A percentile compares a stretch with the other conserved stretches of the same genome.
Conservation (phyloP, 495 filamentous ascomycete species). For the Mytilinidion resinicola region DNA sequence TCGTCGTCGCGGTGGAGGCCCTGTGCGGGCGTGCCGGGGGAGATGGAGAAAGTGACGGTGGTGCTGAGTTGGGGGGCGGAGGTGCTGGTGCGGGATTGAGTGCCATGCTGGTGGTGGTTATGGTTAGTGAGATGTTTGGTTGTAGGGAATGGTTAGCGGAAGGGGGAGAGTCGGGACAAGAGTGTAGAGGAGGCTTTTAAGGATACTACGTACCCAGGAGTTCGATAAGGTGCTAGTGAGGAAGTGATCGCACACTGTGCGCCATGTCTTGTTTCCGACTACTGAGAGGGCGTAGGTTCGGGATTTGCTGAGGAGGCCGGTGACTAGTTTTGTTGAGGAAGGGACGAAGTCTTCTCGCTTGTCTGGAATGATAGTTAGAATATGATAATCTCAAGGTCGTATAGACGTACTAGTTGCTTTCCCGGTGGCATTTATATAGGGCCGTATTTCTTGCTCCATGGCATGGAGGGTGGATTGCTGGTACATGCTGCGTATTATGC, state of each 20-base stretch:
- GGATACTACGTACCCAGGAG: slow-evolving; percentile 10
- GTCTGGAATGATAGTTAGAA: neutral
- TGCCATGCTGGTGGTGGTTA: neutral
- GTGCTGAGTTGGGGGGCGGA: slow-evolving; percentile 32
- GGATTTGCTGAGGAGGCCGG: slow-evolving; percentile 28
- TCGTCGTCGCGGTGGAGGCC: slow-evolving; percentile 37
- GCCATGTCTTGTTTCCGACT: slow-evolving; percentile 30
- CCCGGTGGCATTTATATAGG: slow-evolving; percentile 6
- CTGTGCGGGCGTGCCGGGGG: slow-evolving; percentile 32
- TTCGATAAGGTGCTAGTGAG: slow-evolving; percentile 27
- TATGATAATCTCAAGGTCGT: neutral
- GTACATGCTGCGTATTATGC: slow-evolving; percentile 11
- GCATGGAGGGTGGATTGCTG: slow-evolving; percentile 8
- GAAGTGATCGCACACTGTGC: slow-evolving; percentile 24
- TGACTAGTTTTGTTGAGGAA: slow-evolving; percentile 32
- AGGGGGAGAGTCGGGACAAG: too few species aligned
- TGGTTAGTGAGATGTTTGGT: neutral
- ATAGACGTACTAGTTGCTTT: slow-evolving; percentile 5
- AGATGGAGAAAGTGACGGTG: slow-evolving; percentile 31
- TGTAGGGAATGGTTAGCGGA: neutral
- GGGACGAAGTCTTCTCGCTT: slow-evolving; percentile 29
- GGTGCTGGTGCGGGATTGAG: slow-evolving; percentile 20
- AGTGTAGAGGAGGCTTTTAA: too few species aligned
- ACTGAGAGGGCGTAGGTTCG: slow-evolving; percentile 29
- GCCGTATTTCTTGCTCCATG: slow-evolving; percentile 14